A percentile compares a stretch with the other conserved stretches of the same genome.
Evolutionary conservation across 2,329 filamentous ascomycete genomes (phyloP).

Genomic region (Botryotinia calthae): DNA sequence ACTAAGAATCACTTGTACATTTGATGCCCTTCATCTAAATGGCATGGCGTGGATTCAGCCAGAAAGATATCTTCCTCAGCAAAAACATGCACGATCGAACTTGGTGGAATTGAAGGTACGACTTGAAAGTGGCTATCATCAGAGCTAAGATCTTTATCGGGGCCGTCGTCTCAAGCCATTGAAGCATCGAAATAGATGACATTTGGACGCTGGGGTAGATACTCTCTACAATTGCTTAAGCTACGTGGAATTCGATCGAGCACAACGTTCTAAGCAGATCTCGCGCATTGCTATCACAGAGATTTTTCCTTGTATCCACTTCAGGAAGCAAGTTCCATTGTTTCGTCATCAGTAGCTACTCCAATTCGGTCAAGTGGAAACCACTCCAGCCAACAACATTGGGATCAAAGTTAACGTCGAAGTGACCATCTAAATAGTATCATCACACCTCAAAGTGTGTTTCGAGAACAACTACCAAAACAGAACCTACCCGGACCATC

Average conservation of each 20-base stretch:
- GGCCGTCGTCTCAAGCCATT: constrained; percentile 27
- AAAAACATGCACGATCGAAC: constrained; percentile 24
- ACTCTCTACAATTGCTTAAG: constrained; percentile 19
- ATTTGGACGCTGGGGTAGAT: constrained; percentile 29
- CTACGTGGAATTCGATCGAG: constrained; percentile 16
- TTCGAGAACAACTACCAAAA: not conserved
- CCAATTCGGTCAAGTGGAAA: not conserved
- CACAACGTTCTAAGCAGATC: constrained; percentile 4
- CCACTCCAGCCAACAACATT: not conserved
- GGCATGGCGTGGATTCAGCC: constrained; percentile 32
- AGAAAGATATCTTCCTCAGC: constrained; percentile 29
- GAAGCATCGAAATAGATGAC: constrained; percentile 26
- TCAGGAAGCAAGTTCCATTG: not conserved
- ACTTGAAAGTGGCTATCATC: constrained; percentile 30
- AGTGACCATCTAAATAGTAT: not conserved
- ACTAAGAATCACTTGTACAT: constrained; percentile 29
- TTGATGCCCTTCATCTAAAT: constrained; percentile 26
- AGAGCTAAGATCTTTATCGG: constrained; percentile 25
- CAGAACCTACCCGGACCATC: not conserved
- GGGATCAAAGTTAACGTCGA: not conserved
- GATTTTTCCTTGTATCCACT: constrained; percentile 14
- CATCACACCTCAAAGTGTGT: not conserved
- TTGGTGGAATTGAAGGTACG: constrained; percentile 28
- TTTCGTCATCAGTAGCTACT: not conserved
- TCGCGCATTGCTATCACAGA: constrained; percentile 15